Evolutionary conservation across 208 protist species (phyloP), one percentile per base, ranked within the genome.

Genomic region (Blechomonas ayalai): DNA sequence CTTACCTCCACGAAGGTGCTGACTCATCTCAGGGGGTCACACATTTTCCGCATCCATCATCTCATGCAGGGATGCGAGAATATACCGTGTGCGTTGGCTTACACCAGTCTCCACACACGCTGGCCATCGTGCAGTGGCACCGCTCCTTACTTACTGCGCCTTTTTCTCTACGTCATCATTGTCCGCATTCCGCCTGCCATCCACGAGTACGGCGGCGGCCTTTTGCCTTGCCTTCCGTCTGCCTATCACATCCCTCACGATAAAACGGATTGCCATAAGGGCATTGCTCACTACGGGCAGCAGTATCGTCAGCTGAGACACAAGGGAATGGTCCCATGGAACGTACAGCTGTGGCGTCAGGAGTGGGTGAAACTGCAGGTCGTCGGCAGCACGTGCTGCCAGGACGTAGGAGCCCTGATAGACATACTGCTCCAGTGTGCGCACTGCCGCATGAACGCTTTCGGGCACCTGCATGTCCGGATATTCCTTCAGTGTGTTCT

Each of bases 311-410:
- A 72, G n/a, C 36, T 87, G 82, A 26, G 50, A 72, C 28, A 85
- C 50, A 0, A 87, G 4, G 7, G 57, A 49, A 44, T 91, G 78
- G 32, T 91, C 82, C 52, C 52, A 75, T 24, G 82, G 82, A 38
- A 85, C 80, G 64, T 82, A 84, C 29, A 85, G 58, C 43, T 87
- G 74, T n/a, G 82, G 77, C 2, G 75, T 66, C 0, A 87, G 59
- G 8, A 74, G 61, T n/a, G 69, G 74, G 47, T 91, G 70, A 40
- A 73, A 82, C 63, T 80, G 82, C 9, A 91, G 53, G 29, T 81
- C 67, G 46, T 87, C 74, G 3, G 77, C 77, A 1, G 77, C 76
- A 1, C 63, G 58, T 10, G 82, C 73, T 18, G 73, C 60, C 4
- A 60, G 59, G 34, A 77, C 57, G 28, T 72, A 74, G 12, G 38